Percentiles rank a stretch among this genome's conserved stretches.
These are phyloP conservation scores for Penicillium taxi DNA, from an alignment of 495 filamentous ascomycete genomes.

Conservation along the genomic window DNA sequence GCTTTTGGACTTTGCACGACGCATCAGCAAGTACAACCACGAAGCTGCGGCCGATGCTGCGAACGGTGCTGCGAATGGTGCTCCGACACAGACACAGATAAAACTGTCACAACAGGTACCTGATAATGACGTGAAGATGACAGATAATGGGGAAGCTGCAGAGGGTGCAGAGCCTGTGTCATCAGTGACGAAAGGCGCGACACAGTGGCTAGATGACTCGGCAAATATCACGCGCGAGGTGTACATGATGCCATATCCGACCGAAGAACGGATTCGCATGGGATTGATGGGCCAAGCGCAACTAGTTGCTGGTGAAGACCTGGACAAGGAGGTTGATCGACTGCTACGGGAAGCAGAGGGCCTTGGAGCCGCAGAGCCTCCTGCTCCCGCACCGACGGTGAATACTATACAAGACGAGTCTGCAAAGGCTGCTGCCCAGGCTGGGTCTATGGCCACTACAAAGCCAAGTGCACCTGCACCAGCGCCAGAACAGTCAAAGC, in stretches of 20 bases:
- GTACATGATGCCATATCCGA: slow-evolving; percentile 42
- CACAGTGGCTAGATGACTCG: slow-evolving; percentile 39
- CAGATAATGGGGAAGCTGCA: slow-evolving; percentile 20
- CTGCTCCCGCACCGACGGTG: slow-evolving; percentile 13
- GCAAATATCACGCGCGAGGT: slow-evolving; percentile 36
- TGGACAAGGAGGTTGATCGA: slow-evolving; percentile 37
- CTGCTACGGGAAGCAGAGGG: slow-evolving; percentile 38
- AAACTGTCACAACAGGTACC: slow-evolving; percentile 9
- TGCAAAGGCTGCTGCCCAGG: slow-evolving; percentile 30
- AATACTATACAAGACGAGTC: slow-evolving; percentile 27
- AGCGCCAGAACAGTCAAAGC: slow-evolving; percentile 24
- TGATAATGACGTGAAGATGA: slow-evolving; percentile 26
- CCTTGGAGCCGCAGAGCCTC: slow-evolving; percentile 23
- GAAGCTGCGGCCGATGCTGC: slow-evolving; percentile 41
- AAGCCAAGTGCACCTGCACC: slow-evolving; percentile 12
- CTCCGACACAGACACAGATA: slow-evolving; percentile 9
- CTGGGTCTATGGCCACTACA: slow-evolving; percentile 23
- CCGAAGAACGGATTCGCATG: slow-evolving; percentile 42
- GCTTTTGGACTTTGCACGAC: slow-evolving; percentile 38
- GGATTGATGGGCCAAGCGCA: slow-evolving; percentile 43
- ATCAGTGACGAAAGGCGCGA: slow-evolving; percentile 37
- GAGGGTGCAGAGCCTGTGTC: slow-evolving; percentile 29
- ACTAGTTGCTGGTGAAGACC: slow-evolving; percentile 27
- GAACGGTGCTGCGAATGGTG: slow-evolving; percentile 15
- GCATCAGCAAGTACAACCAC: slow-evolving; percentile 44